phyloP scores from a whole-genome alignment of 768 basidiomycete genomes.

The Suillus fuscotomentosus region DNA sequence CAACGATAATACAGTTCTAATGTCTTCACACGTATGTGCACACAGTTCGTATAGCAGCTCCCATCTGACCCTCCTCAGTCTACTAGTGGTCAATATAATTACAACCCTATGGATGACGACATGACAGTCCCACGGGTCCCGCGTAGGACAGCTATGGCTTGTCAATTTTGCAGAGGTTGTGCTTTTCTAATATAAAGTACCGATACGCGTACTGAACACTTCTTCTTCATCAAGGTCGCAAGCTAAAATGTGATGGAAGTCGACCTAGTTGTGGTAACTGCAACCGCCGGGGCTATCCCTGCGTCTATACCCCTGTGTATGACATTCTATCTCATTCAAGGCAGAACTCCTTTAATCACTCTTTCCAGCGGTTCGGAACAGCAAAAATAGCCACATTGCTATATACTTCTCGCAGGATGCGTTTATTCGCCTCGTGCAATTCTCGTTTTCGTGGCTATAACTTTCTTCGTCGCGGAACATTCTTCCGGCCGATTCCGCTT shows the following conservation, averaged over 20 bases:
- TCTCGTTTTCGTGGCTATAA: constrained; percentile 4
- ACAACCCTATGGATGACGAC: constrained; percentile 20
- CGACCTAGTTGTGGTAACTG: constrained; percentile 68
- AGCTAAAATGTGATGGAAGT: constrained; percentile 70
- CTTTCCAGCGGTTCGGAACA: constrained; percentile 22
- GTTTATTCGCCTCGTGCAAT: constrained; percentile 20
- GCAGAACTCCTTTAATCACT: constrained; percentile 14
- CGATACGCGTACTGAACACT: background rate
- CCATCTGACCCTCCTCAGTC: constrained; percentile 1
- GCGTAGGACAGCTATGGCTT: constrained; percentile 66
- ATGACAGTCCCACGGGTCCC: constrained; percentile 25
- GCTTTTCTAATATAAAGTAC: background rate
- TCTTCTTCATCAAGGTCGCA: constrained; percentile 47
- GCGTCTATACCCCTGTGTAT: constrained; percentile 66
- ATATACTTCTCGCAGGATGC: constrained; percentile 8
- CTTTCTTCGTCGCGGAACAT: constrained; percentile 15
- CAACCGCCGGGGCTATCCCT: constrained; percentile 55
- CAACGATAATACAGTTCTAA: constrained; percentile 12
- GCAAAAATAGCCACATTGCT: constrained; percentile 27
- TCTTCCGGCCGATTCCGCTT: constrained; percentile 17
- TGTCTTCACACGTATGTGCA: constrained; percentile 23
- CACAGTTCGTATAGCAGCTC: background rate
- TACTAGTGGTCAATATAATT: constrained; percentile 12
- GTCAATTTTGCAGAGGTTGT: constrained; percentile 69
- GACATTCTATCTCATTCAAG: constrained; percentile 22